Conservation (phyloP, 2,329 filamentous ascomycete species). For the Curvularia verruculosa region DNA sequence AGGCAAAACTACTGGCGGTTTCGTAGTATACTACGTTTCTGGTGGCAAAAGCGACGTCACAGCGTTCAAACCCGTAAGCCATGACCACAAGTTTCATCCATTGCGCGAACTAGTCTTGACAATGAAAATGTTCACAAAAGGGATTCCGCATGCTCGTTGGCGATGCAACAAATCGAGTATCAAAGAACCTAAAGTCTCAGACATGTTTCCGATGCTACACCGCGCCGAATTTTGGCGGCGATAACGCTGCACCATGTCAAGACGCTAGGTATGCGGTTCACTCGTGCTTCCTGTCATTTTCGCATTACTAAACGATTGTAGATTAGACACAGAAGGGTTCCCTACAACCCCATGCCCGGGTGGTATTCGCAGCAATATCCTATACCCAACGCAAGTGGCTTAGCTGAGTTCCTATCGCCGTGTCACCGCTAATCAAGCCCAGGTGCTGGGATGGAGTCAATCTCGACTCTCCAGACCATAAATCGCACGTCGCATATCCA, state of each 20-base stretch:
- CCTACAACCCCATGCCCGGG: constrained; percentile 30
- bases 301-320: neutral
- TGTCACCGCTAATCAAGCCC: constrained; percentile 25
- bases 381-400: constrained; percentile 31
- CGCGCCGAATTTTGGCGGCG: constrained; percentile 54
- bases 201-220: constrained; percentile 56
- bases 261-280: constrained; percentile 21
- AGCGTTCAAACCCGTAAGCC: constrained; percentile 47
- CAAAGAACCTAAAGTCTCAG: constrained; percentile 36
- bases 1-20: constrained; percentile 47
- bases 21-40: constrained; percentile 58
- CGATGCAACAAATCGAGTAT: constrained; percentile 41
- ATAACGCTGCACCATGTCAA: constrained; percentile 45
- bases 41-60: constrained; percentile 50
- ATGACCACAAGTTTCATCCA: neutral
- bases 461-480: constrained; percentile 56
- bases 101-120: neutral
- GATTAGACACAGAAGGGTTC: constrained; percentile 16
- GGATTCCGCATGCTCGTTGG: constrained; percentile 57
- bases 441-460: constrained; percentile 58
- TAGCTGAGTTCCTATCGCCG: neutral
- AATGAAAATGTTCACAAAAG: constrained; percentile 23
- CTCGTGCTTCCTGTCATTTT: neutral
- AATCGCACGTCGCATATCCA: constrained; percentile 57
- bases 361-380: constrained; percentile 40